Percentiles rank a stretch among this genome's conserved stretches.
Evolutionary conservation across 176 grass and related monocot species (phyloP).

Genomic region (maize (Zea mays)): DNA sequence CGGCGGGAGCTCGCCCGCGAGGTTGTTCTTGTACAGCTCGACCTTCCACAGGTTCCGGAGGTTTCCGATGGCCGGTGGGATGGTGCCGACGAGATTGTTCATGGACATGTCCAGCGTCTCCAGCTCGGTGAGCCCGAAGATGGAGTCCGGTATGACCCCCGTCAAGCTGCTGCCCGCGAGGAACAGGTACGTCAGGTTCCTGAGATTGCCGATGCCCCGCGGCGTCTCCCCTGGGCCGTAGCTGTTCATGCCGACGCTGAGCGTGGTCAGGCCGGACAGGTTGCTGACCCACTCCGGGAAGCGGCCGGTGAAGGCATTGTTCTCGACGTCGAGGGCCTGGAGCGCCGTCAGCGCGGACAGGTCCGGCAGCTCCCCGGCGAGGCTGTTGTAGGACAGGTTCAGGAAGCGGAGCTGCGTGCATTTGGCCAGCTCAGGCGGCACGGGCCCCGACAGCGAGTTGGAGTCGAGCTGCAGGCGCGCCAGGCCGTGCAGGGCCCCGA

Average conservation of each 20-base stretch:
- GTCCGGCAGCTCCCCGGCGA: conserved; percentile 60
- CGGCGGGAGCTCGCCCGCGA: conserved; percentile 60
- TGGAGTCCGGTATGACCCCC: conserved; percentile 55
- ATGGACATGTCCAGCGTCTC: conserved; percentile 69
- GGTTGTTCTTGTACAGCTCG: conserved; percentile 74
- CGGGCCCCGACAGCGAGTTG: conserved; percentile 49
- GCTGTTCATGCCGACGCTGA: conserved; percentile 55
- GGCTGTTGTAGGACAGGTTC: conserved; percentile 58
- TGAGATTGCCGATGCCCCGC: conserved; percentile 61
- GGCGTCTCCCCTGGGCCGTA: conserved; percentile 58
- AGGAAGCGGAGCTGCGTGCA: conserved; percentile 56
- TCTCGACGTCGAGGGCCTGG: conserved; percentile 51
- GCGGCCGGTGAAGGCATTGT: conserved; percentile 45
- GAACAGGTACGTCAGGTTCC: conserved; percentile 78
- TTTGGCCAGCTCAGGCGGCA: conserved; percentile 52
- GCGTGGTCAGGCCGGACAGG: conserved; percentile 31
- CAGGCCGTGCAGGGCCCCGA: conserved; percentile 32
- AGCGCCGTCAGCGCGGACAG: conserved; percentile 47
- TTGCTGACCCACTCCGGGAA: conserved; percentile 63
- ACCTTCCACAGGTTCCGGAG: conserved; percentile 61
- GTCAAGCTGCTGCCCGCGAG: conserved; percentile 46
- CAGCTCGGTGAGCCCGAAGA: conserved; percentile 56
- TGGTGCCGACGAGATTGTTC: conserved; percentile 53
- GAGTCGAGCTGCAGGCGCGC: conserved; percentile 54
- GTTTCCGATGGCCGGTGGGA: conserved; percentile 57